Evolutionary conservation across 2,329 filamentous ascomycete species (phyloP).

Genomic region (Rachicladosporium sp.): DNA sequence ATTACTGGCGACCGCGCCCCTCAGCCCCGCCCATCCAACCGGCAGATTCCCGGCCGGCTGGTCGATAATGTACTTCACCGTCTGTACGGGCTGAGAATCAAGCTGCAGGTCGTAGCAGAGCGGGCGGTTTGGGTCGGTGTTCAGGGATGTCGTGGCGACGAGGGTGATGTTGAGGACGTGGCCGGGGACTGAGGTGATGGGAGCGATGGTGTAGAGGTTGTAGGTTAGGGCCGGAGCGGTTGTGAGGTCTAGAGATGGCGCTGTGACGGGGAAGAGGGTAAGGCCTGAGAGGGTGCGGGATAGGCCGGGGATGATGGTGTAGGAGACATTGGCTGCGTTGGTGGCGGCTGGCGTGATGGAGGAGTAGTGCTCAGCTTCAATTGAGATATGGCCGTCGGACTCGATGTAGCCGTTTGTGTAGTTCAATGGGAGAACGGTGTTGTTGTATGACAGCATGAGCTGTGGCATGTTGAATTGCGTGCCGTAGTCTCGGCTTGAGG

Average conservation of each 20-base stretch:
- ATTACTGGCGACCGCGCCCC: slow-evolving; percentile 35
- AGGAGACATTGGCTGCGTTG: slow-evolving; percentile 23
- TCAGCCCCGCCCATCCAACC: slow-evolving; percentile 31
- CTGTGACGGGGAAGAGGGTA: slow-evolving; percentile 41
- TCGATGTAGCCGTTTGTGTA: slow-evolving; percentile 52
- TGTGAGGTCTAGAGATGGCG: slow-evolving; percentile 37
- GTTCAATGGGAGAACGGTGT: slow-evolving; percentile 35
- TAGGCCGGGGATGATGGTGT: slow-evolving; percentile 42
- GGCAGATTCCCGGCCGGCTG: slow-evolving; percentile 23
- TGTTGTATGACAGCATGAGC: slow-evolving; percentile 44
- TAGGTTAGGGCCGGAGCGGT: slow-evolving; percentile 48
- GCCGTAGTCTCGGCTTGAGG: slow-evolving; percentile 39
- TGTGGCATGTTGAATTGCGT: slow-evolving; percentile 27
- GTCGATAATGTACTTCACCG: slow-evolving; percentile 16
- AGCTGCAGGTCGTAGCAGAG: slow-evolving; percentile 29
- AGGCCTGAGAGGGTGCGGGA: slow-evolving; percentile 50
- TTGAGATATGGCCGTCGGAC: slow-evolving; percentile 35
- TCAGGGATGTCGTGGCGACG: slow-evolving; percentile 16
- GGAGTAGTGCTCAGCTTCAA: slow-evolving; percentile 25
- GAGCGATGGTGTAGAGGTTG: slow-evolving; percentile 47
- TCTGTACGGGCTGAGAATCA: slow-evolving; percentile 14
- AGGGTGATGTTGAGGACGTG: slow-evolving; percentile 27
- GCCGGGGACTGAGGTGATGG: slow-evolving; percentile 25
- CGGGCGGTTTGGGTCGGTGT: slow-evolving; percentile 16
- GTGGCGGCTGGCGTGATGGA: slow-evolving; percentile 7